phyloP scores from a whole-genome alignment of 371 early-diverging fungal species.

The Mortierella sp. region DNA sequence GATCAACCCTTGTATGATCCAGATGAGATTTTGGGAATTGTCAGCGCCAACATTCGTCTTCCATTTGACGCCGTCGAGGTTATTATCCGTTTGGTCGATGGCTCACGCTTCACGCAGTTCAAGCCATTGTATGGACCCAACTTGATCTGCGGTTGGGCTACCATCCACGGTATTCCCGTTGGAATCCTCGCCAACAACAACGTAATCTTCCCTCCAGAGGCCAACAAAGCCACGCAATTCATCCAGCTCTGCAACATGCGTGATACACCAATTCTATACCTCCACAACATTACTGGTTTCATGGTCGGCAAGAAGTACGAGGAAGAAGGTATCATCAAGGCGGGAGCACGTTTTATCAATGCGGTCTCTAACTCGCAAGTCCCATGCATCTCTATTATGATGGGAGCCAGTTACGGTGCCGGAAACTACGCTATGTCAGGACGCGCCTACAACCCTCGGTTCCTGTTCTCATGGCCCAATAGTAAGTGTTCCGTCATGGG shows the following conservation, averaged over 20 bases:
- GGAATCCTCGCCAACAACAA: slow-evolving; percentile 83
- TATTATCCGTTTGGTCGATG: slow-evolving; percentile 77
- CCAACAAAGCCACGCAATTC: slow-evolving; percentile 85
- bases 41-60: slow-evolving; percentile 73
- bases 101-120: slow-evolving; percentile 72
- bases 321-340: slow-evolving; percentile 85
- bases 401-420: slow-evolving; percentile 85
- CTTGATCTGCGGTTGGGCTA: slow-evolving; percentile 76
- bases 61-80: slow-evolving; percentile 81
- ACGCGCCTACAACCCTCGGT: slow-evolving; percentile 79
- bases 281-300: slow-evolving; percentile 85
- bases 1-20: slow-evolving; percentile 71
- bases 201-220: slow-evolving; percentile 78
- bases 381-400: slow-evolving; percentile 80
- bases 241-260: slow-evolving; percentile 82
- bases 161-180: slow-evolving; percentile 77
- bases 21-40: slow-evolving; percentile 77
- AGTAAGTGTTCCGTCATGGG: slow-evolving; percentile 86
- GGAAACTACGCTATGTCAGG: slow-evolving; percentile 88
- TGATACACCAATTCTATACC: slow-evolving; percentile 74
- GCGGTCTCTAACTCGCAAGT: slow-evolving; percentile 81
- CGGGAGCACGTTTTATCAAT: slow-evolving; percentile 82
- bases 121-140: slow-evolving; percentile 80
- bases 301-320: slow-evolving; percentile 86
- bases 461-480: slow-evolving; percentile 84